phyloP scores from a whole-genome alignment of 2,329 filamentous ascomycete species.

The Talaromyces funiculosus region DNA sequence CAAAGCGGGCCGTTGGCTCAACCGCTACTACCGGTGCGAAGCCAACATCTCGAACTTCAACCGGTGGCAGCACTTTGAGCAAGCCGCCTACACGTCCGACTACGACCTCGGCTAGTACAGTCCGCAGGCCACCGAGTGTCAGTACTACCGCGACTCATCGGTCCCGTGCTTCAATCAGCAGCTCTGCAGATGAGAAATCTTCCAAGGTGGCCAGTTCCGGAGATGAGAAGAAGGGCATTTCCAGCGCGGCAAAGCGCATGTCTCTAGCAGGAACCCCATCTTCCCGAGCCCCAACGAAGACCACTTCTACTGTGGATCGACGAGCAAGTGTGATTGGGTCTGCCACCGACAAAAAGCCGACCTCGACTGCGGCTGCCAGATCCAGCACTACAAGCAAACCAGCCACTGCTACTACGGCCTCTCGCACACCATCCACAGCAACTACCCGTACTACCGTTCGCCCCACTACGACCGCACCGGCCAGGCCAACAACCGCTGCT shows the following conservation, averaged over 20 bases:
- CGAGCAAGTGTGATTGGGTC: slow-evolving; percentile 35
- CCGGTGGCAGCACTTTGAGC: slow-evolving; percentile 35
- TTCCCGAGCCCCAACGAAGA: slow-evolving; percentile 30
- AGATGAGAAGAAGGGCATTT: slow-evolving; percentile 41
- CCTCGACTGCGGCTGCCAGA: slow-evolving; percentile 21
- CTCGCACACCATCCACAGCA: slow-evolving; percentile 23
- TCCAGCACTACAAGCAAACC: slow-evolving; percentile 14
- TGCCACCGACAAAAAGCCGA: slow-evolving; percentile 28
- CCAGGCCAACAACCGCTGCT: slow-evolving; percentile 18
- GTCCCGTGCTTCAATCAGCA: slow-evolving; percentile 39
- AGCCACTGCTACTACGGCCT: slow-evolving; percentile 16
- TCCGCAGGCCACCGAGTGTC: slow-evolving; percentile 20
- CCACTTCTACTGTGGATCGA: slow-evolving; percentile 32
- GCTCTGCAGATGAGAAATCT: slow-evolving; percentile 40
- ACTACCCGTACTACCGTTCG: slow-evolving; percentile 22
- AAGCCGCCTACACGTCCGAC: slow-evolving; percentile 41
- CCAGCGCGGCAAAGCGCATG: slow-evolving; percentile 40
- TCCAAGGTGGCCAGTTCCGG: slow-evolving; percentile 38
- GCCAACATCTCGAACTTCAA: slow-evolving; percentile 24
- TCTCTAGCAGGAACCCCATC: slow-evolving; percentile 37
- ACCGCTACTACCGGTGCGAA: slow-evolving; percentile 26
- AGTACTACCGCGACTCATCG: slow-evolving; percentile 36
- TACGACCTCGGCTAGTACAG: not conserved
- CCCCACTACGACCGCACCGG: slow-evolving; percentile 18
- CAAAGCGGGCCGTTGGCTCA: slow-evolving; percentile 27